Percentiles rank a stretch among this genome's conserved stretches.
Conservation (phyloP, 2,329 filamentous ascomycete species). For the Diaporthe caulivora region DNA sequence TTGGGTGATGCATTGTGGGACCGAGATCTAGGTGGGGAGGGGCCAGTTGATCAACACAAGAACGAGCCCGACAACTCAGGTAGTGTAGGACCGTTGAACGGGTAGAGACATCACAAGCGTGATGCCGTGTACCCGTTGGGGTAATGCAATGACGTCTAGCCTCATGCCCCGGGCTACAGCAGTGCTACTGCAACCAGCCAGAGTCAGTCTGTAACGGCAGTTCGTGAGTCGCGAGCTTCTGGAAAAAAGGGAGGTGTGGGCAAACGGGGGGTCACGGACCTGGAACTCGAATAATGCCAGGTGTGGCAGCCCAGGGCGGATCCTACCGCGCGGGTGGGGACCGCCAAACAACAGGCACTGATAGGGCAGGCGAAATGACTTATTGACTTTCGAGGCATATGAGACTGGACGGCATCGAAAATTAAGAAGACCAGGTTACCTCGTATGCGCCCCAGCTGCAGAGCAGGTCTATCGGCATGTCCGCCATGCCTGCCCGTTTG, state of each 20-base stretch:
- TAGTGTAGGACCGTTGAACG: not conserved
- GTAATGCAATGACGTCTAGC: conserved; percentile 9
- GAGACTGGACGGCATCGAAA: conserved; percentile 3
- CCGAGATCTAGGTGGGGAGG: conserved; percentile 15
- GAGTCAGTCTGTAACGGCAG: conserved; percentile 3
- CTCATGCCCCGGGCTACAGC: not conserved
- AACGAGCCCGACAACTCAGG: not conserved
- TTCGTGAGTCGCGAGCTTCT: conserved; percentile 26
- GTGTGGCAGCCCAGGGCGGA: conserved; percentile 17
- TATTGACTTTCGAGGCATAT: not conserved
- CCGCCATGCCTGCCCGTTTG: not conserved
- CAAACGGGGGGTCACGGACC: conserved; percentile 15
- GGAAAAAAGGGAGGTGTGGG: conserved; percentile 9
- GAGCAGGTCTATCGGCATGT: conserved; percentile 16
- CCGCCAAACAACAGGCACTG: conserved; percentile 9
- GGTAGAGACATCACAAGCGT: conserved; percentile 19
- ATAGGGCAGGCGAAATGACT: conserved; percentile 32
- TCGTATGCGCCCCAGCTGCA: conserved; percentile 27
- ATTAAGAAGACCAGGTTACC: conserved; percentile 1
- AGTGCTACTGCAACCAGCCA: conserved; percentile 20
- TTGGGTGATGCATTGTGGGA: conserved; percentile 2
- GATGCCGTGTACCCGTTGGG: conserved; percentile 12
- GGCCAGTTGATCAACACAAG: conserved; percentile 21
- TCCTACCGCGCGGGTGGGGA: conserved; percentile 21
- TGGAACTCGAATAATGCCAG: not conserved